Conservation (phyloP, 1,284 basidiomycete species). For the Ceratobasidium sp. region DNA sequence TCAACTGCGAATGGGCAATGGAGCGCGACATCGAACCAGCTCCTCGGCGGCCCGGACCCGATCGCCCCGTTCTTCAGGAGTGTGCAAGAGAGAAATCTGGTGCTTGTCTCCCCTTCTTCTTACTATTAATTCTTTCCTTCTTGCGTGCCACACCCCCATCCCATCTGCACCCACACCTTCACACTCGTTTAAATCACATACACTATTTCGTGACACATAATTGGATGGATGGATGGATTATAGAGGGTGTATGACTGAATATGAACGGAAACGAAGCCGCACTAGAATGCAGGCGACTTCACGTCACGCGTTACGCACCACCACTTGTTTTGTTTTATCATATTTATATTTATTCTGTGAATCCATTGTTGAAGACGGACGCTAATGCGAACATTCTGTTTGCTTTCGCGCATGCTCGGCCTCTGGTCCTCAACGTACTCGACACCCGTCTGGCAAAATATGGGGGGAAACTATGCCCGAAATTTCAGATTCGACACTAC, state of each 20-base stretch:
- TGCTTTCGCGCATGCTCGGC: constrained; percentile 31
- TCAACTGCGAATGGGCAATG: constrained; percentile 55
- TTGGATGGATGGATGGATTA: constrained; percentile 43
- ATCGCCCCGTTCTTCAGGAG: constrained; percentile 64
- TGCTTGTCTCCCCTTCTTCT: constrained; percentile 49
- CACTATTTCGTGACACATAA: constrained; percentile 33
- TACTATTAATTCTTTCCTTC: constrained; percentile 36
- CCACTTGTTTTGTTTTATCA: constrained; percentile 32
- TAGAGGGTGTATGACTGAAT: constrained; percentile 41
- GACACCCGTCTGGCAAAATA: constrained; percentile 29
- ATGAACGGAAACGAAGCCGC: constrained; percentile 37
- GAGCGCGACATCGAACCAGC: constrained; percentile 47
- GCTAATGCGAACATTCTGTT: constrained; percentile 40
- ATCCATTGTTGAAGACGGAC: constrained; percentile 42
- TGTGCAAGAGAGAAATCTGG: constrained; percentile 60
- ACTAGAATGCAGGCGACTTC: constrained; percentile 30
- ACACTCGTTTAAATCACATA: constrained; percentile 40
- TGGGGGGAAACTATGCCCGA: constrained; percentile 36
- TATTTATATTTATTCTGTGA: constrained; percentile 43
- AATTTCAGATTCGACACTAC: constrained; percentile 47
- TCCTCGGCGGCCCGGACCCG: constrained; percentile 51
- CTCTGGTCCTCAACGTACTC: neutral
- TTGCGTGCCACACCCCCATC: constrained; percentile 25
- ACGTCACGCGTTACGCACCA: constrained; percentile 36
- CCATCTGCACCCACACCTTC: constrained; percentile 20